Conservation (phyloP, 805 yeast species). For the Tanozyma kutaoensis region DNA sequence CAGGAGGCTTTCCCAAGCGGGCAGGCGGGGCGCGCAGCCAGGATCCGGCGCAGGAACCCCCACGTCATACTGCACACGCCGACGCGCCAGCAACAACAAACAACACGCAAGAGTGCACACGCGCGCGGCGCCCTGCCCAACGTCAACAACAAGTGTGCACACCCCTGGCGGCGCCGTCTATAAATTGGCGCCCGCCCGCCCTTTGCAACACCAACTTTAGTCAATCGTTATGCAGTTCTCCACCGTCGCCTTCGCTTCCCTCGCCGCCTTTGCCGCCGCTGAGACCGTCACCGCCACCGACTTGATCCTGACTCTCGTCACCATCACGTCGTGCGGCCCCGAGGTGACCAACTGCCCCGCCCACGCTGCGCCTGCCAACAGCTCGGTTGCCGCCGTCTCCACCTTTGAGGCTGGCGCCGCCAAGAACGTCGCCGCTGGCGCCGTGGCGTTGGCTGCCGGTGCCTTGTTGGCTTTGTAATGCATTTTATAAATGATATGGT, state of each 20-base stretch:
- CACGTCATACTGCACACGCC: no score
- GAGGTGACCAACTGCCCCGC: slow-evolving; percentile 38
- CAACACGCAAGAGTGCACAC: no score
- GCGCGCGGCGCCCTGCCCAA: no score
- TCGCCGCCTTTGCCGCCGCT: slow-evolving; percentile 21
- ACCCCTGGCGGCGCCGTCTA: no score
- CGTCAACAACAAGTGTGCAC: no score
- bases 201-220: no score
- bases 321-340: slow-evolving; percentile 33
- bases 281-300: slow-evolving; percentile 7
- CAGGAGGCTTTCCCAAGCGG: no score
- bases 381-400: slow-evolving; percentile 13
- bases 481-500: background rate
- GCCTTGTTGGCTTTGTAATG: slow-evolving; percentile 28
- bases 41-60: no score
- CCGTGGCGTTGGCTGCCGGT: slow-evolving; percentile 33
- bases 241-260: slow-evolving; percentile 22
- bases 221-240: slow-evolving; percentile 43
- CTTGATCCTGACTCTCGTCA: slow-evolving; percentile 22
- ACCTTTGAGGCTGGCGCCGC: slow-evolving; percentile 20
- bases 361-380: slow-evolving; percentile 3
- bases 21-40: no score
- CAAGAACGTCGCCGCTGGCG: slow-evolving; percentile 27
- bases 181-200: no score
- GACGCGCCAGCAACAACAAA: no score